Conservation (phyloP, 2,329 filamentous ascomycete genomes). For the Cladophialophora carrionii region DNA sequence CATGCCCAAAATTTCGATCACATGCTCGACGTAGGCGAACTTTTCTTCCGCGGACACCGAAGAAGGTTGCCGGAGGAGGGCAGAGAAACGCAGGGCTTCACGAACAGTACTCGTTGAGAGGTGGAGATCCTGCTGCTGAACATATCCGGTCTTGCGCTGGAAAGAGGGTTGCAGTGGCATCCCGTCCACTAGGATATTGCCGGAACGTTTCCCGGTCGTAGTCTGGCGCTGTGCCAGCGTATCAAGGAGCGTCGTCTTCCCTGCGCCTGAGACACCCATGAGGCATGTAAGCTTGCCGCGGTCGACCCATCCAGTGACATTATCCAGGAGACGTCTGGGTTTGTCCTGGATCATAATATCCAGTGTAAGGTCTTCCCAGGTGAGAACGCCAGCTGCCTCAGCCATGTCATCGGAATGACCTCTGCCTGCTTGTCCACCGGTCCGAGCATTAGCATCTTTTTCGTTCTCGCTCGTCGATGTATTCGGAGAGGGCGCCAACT, state of each 20-base stretch:
- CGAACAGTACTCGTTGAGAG: constrained; percentile 66
- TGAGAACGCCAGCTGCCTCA: constrained; percentile 46
- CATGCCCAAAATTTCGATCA: constrained; percentile 87
- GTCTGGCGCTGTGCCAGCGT: constrained; percentile 58
- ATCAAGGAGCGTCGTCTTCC: constrained; percentile 64
- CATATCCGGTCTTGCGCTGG: constrained; percentile 68
- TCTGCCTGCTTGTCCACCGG: constrained; percentile 38
- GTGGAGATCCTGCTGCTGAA: constrained; percentile 69
- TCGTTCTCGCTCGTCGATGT: constrained; percentile 25
- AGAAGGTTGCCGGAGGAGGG: constrained; percentile 77
- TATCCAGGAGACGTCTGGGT: constrained; percentile 57
- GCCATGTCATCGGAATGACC: constrained; percentile 15
- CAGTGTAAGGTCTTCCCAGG: constrained; percentile 60
- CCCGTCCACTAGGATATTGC: constrained; percentile 68
- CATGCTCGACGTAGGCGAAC: constrained; percentile 80
- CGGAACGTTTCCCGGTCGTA: constrained; percentile 71
- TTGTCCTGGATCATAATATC: constrained; percentile 57
- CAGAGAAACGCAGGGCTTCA: constrained; percentile 79
- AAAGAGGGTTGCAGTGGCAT: constrained; percentile 60
- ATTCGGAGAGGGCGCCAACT: neutral
- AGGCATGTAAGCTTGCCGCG: constrained; percentile 59
- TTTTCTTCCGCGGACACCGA: constrained; percentile 74
- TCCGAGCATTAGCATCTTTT: constrained; percentile 48
- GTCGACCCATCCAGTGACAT: constrained; percentile 59
- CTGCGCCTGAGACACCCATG: constrained; percentile 66